Base-by-base conservation (phyloP, 2,329 filamentous ascomycete species). In the Bipolaris oryzae region DNA sequence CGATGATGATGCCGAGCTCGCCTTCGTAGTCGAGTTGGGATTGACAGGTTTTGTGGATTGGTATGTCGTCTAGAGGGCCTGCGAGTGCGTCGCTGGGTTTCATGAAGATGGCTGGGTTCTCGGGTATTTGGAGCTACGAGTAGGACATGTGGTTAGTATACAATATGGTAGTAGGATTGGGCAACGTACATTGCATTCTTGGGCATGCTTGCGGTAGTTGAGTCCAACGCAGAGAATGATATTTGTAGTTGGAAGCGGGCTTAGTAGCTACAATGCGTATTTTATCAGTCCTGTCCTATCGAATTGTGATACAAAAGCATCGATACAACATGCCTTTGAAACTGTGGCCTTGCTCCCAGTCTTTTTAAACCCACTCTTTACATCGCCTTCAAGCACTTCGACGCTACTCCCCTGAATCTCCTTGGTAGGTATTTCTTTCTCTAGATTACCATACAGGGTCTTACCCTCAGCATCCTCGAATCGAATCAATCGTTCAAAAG, bases 11-110 rank as follows among this genome's bases (percentile, higher is more conserved):
- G 50, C 72, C 74, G 39, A 76, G 72, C 58, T 76, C 74, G 59
- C 73, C 73, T 66, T 76, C 74, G 58, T 76, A 76, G 63, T 76
- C 74, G 23, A 75, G 67, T 42, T 61, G 58, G 0, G 63, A 66
- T 57, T 74, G 71, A 63, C 72, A 74, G 56, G 66, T 58, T 10
- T 53, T 47, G 57, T 72, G 72, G 53, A 75, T 71, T 31, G 68
- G 61, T 10, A 76, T 69, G 13, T 55, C 18, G 34, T 71, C 68
- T 3, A 73, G 56, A 15, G 74, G 74, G 0, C 72, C 71, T 4
- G 73, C 62, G 51, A 76, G 70, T 0, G 74, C 72, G 46, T 74
- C 71, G 42, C 68, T 62, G 16, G 73, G 73, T 46, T 76, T 76
- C 50, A 64, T 74, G 62, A 76, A 76, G 61, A 76, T 68, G 25